Evolutionary conservation across 2,329 filamentous ascomycete species (phyloP).

Genomic region (Exophiala calicioides): DNA sequence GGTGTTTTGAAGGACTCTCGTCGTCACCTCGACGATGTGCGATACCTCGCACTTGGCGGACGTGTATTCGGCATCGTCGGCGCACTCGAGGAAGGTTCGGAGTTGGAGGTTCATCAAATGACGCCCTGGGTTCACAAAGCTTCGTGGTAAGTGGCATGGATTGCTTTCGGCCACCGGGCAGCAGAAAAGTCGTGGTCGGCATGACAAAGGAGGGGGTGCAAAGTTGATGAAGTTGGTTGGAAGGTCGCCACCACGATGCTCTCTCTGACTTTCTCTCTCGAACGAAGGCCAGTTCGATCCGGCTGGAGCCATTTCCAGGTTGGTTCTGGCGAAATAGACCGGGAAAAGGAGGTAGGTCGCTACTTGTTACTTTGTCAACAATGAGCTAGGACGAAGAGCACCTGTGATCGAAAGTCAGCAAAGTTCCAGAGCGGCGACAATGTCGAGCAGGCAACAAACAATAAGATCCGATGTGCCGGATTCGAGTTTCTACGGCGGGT

Average conservation of each 20-base stretch:
- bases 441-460: too few relatives aligned
- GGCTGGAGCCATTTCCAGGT: too few relatives aligned
- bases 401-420: too few relatives aligned
- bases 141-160: constrained; percentile 19
- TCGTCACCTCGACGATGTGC: constrained; percentile 26
- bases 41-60: constrained; percentile 24
- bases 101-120: constrained; percentile 27
- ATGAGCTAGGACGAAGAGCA: too few relatives aligned
- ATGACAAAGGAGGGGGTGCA: constrained; percentile 14
- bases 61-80: constrained; percentile 17
- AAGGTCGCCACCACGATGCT: background rate
- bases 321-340: too few relatives aligned
- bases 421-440: too few relatives aligned
- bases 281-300: background rate
- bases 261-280: constrained; percentile 2
- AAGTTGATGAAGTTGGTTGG: too few relatives aligned
- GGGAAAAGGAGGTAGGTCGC: too few relatives aligned
- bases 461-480: too few relatives aligned
- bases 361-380: too few relatives aligned
- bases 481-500: too few relatives aligned
- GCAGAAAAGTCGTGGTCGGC: constrained; percentile 21
- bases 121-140: constrained; percentile 26
- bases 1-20: constrained; percentile 14
- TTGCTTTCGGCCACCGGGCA: constrained; percentile 24
- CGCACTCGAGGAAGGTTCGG: constrained; percentile 25